Evolutionary conservation across 768 basidiomycete genomes (phyloP).

Genomic region (Leucosporidium scottii): DNA sequence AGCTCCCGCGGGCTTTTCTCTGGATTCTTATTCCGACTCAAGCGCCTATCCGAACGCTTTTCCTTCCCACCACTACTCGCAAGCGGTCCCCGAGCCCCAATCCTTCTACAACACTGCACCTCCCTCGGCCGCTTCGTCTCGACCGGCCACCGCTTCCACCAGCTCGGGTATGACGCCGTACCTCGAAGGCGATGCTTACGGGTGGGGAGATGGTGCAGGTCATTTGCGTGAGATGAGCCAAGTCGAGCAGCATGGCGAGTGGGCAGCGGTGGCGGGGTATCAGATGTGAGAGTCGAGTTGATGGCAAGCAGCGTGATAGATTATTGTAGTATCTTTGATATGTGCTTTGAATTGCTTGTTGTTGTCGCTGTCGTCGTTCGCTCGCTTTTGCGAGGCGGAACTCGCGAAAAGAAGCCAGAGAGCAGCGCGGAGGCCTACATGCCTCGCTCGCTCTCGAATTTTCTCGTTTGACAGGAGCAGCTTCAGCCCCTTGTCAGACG

Average conservation of each 20-base stretch:
- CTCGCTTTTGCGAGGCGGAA: no score
- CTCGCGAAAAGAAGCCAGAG: no score
- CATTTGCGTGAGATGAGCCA: neutral
- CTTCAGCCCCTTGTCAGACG: no score
- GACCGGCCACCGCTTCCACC: neutral
- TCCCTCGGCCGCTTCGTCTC: neutral
- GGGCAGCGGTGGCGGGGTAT: neutral
- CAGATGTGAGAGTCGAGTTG: neutral
- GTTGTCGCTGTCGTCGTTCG: no score
- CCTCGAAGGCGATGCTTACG: neutral
- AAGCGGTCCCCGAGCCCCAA: neutral
- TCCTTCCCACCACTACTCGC: neutral
- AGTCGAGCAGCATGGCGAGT: neutral
- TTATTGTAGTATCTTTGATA: no score
- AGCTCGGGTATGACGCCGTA: neutral
- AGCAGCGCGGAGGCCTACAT: no score
- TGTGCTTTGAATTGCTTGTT: no score
- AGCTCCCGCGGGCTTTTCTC: neutral
- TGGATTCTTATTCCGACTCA: neutral
- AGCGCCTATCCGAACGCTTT: neutral
- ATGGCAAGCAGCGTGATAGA: no score
- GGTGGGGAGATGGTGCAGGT: neutral
- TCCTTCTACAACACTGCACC: neutral
- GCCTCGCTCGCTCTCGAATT: no score
- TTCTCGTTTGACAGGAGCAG: no score